phyloP scores from a whole-genome alignment of 495 filamentous ascomycete genomes.

The Xylaria venustula region DNA sequence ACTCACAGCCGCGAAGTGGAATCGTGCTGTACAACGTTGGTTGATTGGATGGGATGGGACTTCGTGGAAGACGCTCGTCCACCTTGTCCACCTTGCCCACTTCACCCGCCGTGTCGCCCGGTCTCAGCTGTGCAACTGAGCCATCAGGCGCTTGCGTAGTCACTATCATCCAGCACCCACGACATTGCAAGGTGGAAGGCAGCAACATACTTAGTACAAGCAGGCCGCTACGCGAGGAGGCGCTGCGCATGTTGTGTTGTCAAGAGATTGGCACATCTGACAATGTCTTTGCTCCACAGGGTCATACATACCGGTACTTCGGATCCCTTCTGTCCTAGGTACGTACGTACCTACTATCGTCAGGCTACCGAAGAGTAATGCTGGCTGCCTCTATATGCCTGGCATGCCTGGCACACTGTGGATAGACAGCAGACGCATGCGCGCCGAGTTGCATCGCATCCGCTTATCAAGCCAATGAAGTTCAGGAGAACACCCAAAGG shows the following conservation, averaged over 20 bases:
- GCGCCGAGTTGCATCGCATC: neutral
- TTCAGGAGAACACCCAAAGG: neutral
- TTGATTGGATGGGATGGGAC: constrained; percentile 4
- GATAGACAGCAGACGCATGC: neutral
- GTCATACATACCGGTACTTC: neutral
- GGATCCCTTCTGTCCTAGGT: neutral
- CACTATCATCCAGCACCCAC: neutral
- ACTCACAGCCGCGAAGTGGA: constrained; percentile 3
- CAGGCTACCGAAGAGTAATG: neutral
- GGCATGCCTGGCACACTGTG: too few species aligned
- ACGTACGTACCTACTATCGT: too few species aligned
- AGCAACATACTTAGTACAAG: constrained; percentile 1
- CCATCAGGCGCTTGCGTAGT: neutral
- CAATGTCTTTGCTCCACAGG: constrained; percentile 3
- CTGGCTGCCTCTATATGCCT: too few species aligned
- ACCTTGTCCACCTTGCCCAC: too few species aligned
- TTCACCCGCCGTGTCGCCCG: neutral
- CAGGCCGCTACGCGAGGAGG: constrained; percentile 10
- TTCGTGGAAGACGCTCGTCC: neutral
- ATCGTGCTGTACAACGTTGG: neutral
- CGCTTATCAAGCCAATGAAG: neutral
- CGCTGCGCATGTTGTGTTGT: constrained; percentile 1
- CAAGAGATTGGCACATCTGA: neutral
- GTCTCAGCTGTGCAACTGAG: constrained; percentile 1
- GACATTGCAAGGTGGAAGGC: constrained; percentile 5